Conservation (phyloP, 2,329 filamentous ascomycete genomes). For the Ilyonectria robusta region DNA sequence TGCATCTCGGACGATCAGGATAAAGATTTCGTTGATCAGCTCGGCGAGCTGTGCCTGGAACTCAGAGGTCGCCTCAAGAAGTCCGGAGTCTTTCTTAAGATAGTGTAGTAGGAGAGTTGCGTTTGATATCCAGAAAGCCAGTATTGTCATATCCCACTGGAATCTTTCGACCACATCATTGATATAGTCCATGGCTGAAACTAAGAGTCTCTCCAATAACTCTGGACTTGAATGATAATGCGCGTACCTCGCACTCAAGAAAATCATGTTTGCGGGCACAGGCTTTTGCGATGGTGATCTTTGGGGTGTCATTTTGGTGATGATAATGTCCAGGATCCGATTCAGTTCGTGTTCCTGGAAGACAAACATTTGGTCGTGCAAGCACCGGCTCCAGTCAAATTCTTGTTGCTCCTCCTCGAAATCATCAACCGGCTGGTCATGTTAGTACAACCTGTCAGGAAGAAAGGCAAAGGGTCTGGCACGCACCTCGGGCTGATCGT, state of each 20-base stretch:
- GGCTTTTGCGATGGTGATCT: conserved; percentile 97
- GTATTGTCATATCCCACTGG: conserved; percentile 99
- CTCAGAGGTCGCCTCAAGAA: conserved; percentile 84
- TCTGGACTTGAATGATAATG: conserved; percentile 95
- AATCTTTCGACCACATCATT: conserved; percentile 95
- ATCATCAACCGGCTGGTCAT: conserved; percentile 77
- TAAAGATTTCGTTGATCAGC: conserved; percentile 98
- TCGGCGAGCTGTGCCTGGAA: conserved; percentile 96
- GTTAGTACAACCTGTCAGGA: conserved; percentile 11
- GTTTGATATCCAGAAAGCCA: conserved; percentile 99
- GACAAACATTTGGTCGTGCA: conserved; percentile 99
- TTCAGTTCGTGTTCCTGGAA: conserved; percentile 96
- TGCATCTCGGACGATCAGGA: conserved; percentile 95
- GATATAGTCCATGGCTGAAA: conserved; percentile 94
- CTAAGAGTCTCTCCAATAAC: conserved; percentile 83
- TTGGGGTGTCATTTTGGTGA: conserved; percentile 98
- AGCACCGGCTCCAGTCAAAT: conserved; percentile 94
- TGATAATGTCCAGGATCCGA: conserved; percentile 92
- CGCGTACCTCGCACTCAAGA: conserved; percentile 94
- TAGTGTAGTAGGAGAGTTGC: conserved; percentile 96
- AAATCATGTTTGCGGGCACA: conserved; percentile 96
- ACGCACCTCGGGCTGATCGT: conserved; percentile 91
- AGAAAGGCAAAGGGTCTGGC: not conserved
- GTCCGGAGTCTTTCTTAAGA: conserved; percentile 90
- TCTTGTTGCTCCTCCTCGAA: conserved; percentile 91